Evolutionary conservation across 169 alveolate genomes (phyloP).

Genomic region (Eimeria acervulina): DNA sequence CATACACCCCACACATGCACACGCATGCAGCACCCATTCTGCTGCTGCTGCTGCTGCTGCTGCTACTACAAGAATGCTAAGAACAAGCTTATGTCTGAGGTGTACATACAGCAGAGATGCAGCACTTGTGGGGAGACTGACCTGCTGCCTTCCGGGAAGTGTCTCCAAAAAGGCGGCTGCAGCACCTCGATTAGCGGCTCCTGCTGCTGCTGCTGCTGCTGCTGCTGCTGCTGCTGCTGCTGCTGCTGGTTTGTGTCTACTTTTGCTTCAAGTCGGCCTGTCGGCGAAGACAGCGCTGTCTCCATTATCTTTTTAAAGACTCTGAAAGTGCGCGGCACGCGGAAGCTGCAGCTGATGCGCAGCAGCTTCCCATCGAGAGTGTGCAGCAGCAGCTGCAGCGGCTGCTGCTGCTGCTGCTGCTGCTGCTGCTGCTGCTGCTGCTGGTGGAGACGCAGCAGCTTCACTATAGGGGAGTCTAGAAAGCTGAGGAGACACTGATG

Average conservation of each 20-base stretch:
- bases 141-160: constrained; percentile 56
- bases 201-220: constrained; percentile 39
- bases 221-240: background rate
- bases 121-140: background rate
- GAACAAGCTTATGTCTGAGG: background rate
- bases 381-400: constrained; percentile 60
- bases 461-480: background rate
- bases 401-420: constrained; percentile 66
- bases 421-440: constrained; percentile 69
- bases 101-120: background rate
- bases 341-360: constrained; percentile 6
- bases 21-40: background rate
- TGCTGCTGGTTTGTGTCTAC: background rate
- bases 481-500: background rate
- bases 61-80: no score
- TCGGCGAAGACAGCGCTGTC: constrained; percentile 77
- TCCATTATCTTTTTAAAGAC: constrained; percentile 60
- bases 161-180: constrained; percentile 76
- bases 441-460: constrained; percentile 16
- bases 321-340: constrained; percentile 70
- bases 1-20: constrained; percentile 46
- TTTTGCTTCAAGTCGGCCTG: constrained; percentile 48
- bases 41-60: constrained; percentile 33
- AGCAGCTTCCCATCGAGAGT: constrained; percentile 78
- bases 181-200: constrained; percentile 71